Percentiles rank a stretch among this genome's conserved stretches.
Evolutionary conservation across 176 grass and related monocot genomes (phyloP).

Genomic region (barley (Hordeum vulgare)): MorexV3_pseudomolecules_assembly NC_058518.1:251151589-251152088

Average conservation of each 20-base stretch:
- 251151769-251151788: slow-evolving; percentile 44
- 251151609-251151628: slow-evolving; percentile 50
- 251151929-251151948: slow-evolving; percentile 97
- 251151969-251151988: slow-evolving; percentile 81
- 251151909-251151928: slow-evolving; percentile 78
- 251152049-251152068: slow-evolving; percentile 83
- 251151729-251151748: slow-evolving; percentile 37
- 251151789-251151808: slow-evolving; percentile 86
- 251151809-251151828: slow-evolving; percentile 56
- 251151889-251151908: slow-evolving; percentile 56
- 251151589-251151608: slow-evolving; percentile 51
- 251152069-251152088: slow-evolving; percentile 78
- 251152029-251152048: slow-evolving; percentile 92
- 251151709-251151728: slow-evolving; percentile 38
- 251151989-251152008: slow-evolving; percentile 75
- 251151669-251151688: slow-evolving; percentile 60
- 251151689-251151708: slow-evolving; percentile 60
- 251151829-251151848: slow-evolving; percentile 43
- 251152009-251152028: slow-evolving; percentile 84
- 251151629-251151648: slow-evolving; percentile 49
- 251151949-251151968: slow-evolving; percentile 95
- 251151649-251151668: slow-evolving; percentile 50
- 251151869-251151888: slow-evolving; percentile 70
- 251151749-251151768: slow-evolving; percentile 24
- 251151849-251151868: slow-evolving; percentile 65